A percentile compares a stretch with the other conserved stretches of the same genome.
These are phyloP conservation scores for Aspergillus transmontanensis DNA, from an alignment of 2,329 filamentous ascomycete species.

Conservation along the genomic window DNA sequence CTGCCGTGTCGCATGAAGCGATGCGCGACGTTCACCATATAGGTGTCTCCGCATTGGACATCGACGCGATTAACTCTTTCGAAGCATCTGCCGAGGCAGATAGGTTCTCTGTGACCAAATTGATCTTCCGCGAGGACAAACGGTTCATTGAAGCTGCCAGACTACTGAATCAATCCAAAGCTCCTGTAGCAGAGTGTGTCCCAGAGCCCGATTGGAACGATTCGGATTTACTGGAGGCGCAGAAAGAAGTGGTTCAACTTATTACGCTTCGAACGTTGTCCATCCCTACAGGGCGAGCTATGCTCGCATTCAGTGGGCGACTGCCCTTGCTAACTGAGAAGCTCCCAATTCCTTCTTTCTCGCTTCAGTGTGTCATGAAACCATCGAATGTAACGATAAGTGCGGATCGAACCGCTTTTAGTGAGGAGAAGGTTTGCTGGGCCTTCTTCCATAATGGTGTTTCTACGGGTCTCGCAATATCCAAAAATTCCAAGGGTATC, in stretches of 20 bases:
- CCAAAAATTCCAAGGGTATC: conserved; percentile 84
- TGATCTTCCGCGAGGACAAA: conserved; percentile 90
- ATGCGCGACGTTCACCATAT: conserved; percentile 77
- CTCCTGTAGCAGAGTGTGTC: conserved; percentile 76
- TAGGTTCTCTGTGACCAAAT: conserved; percentile 76
- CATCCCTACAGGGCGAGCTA: conserved; percentile 80
- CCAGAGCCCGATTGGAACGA: conserved; percentile 79
- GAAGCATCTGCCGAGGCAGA: conserved; percentile 84
- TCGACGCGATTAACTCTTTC: conserved; percentile 58
- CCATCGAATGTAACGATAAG: conserved; percentile 89
- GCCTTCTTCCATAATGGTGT: conserved; percentile 98
- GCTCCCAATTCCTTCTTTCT: conserved; percentile 86
- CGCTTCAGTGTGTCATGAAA: conserved; percentile 86
- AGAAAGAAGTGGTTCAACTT: conserved; percentile 85
- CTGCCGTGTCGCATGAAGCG: conserved; percentile 64
- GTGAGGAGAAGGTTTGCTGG: conserved; percentile 97
- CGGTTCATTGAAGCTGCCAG: conserved; percentile 83
- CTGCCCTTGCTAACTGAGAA: conserved; percentile 91
- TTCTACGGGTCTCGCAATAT: conserved; percentile 88
- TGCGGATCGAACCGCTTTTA: conserved; percentile 84
- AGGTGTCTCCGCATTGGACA: conserved; percentile 57
- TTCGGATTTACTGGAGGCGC: conserved; percentile 83
- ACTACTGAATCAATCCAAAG: conserved; percentile 81
- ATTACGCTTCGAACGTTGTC: conserved; percentile 86
- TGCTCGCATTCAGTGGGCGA: conserved; percentile 85